Evolutionary conservation across 2,329 filamentous ascomycete species (phyloP).

Genomic region (Alternaria longipes): DNA sequence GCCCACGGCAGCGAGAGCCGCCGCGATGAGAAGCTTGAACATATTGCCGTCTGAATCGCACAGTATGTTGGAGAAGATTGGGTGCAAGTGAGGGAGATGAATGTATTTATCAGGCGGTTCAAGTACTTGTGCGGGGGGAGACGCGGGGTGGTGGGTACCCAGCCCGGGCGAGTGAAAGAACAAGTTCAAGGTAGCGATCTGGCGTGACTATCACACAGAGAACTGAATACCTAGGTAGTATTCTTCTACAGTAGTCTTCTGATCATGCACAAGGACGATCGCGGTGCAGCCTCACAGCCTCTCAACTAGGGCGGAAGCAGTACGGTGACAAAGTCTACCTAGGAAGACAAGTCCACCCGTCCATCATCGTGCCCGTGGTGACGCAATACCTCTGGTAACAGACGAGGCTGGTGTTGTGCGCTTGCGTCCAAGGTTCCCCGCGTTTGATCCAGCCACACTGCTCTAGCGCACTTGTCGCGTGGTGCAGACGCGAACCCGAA

Average conservation of each 20-base stretch:
- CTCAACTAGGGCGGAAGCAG: neutral
- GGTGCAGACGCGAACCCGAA: constrained; percentile 10
- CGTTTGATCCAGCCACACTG: constrained; percentile 8
- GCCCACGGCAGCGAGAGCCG: constrained; percentile 29
- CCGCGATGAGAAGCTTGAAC: constrained; percentile 28
- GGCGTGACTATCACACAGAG: constrained; percentile 2
- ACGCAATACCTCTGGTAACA: neutral
- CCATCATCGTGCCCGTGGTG: neutral
- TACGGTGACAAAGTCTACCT: neutral
- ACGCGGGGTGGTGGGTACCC: constrained; percentile 16
- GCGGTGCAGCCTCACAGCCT: constrained; percentile 3
- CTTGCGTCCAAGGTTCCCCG: constrained; percentile 14
- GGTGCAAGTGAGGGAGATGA: neutral
- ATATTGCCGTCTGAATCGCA: constrained; percentile 16
- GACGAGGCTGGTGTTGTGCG: constrained; percentile 11
- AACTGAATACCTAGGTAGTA: neutral
- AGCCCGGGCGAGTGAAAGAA: constrained; percentile 12
- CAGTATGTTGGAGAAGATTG: neutral
- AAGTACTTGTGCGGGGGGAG: constrained; percentile 14
- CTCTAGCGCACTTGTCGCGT: constrained; percentile 5
- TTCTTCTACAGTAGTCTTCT: neutral
- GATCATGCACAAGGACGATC: neutral
- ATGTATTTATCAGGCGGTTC: neutral
- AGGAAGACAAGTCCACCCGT: neutral
- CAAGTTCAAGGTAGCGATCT: neutral